These are phyloP conservation scores for Hericium rajendrae DNA, from an alignment of 768 basidiomycete species.

Conservation along the genomic window DNA sequence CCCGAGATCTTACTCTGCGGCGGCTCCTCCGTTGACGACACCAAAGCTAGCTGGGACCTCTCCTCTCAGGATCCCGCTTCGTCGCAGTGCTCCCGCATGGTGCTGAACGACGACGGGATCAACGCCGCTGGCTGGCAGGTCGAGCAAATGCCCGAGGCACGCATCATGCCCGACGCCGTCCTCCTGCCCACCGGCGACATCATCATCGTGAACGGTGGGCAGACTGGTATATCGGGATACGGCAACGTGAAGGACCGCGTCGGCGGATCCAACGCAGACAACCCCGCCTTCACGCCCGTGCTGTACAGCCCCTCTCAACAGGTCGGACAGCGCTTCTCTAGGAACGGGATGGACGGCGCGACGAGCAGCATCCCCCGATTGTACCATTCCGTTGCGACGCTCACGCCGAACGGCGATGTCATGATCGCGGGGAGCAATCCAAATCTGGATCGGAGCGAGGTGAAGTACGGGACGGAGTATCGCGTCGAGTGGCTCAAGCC, in stretches of 20 bases:
- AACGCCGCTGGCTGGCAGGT: slow-evolving; percentile 55
- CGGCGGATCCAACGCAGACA: slow-evolving; percentile 70
- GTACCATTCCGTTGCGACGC: slow-evolving; percentile 78
- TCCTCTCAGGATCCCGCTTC: slow-evolving; percentile 70
- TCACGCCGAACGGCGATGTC: slow-evolving; percentile 61
- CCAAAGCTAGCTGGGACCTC: slow-evolving; percentile 46
- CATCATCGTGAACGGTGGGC: slow-evolving; percentile 69
- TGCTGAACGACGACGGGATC: slow-evolving; percentile 57
- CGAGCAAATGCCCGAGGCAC: slow-evolving; percentile 64
- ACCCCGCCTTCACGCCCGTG: slow-evolving; percentile 58
- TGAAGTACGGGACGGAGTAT: slow-evolving; percentile 77
- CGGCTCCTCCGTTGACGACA: slow-evolving; percentile 60
- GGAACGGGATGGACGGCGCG: slow-evolving; percentile 36
- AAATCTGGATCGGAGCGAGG: slow-evolving; percentile 67
- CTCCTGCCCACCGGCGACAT: slow-evolving; percentile 70
- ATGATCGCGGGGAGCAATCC: slow-evolving; percentile 83
- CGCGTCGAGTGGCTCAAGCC: slow-evolving; percentile 81
- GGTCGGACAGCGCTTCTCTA: slow-evolving; percentile 48
- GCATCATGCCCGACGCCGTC: slow-evolving; percentile 75
- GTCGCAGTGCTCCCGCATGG: slow-evolving; percentile 60
- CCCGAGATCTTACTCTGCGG: slow-evolving; percentile 73
- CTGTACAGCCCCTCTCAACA: slow-evolving; percentile 55
- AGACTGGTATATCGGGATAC: slow-evolving; percentile 67
- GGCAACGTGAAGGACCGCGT: slow-evolving; percentile 62
- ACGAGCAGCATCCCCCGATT: slow-evolving; percentile 61